Base-by-base conservation (phyloP, 805 yeast genomes). In the Candida adriatica region DNA sequence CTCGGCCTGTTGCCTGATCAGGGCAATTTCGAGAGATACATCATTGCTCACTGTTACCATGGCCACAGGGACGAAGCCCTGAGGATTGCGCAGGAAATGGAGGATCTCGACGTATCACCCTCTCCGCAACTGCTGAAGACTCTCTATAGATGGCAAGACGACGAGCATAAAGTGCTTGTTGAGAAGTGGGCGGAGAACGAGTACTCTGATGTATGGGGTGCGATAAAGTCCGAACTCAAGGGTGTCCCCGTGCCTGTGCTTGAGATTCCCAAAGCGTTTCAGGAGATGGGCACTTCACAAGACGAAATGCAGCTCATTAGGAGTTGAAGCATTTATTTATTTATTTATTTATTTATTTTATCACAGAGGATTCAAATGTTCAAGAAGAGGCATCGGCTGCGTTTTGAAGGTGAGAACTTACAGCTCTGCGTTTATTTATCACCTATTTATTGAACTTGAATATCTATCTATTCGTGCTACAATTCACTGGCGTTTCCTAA, bases 41-140 rank as follows among this genome's bases (percentile, higher is more conserved):
- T 83, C 20, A 70, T 79, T 35, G 83, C 86, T 0, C 77, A 80
- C 49, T 79, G 82, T 38, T 78, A 77, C 43, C 75, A 75, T 48
- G 86, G 80, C 7, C 58, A 66, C 27, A 68, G 65, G 23, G 66
- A 66, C 8, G 66, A 70, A 4, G 92, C 92, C 0, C 55, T 76
- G 6, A 58, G 59, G 13, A 52, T 75, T 17, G 63, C 73, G 4
- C 59, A 62, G 14, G 61, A 60, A 18, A 66, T 75, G 52, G 64
- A 58, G 18, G 69, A 68, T 21, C 61, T 65, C 38, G 75, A 69
- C 24, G 52, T 71, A 5, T 56, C 57, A 22, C 51, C 74, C 6
- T 58, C 66, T 13, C 48, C 52, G 6, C 69, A 68, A 16, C 61
- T 73, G 8, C 46, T 78, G 18, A 56, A 64, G 20, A 58, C 70